Percentiles rank a stretch among this genome's conserved stretches.
These are phyloP conservation scores for Fusarium sp. DNA, from an alignment of 2,329 filamentous ascomycete species.

Conservation along the genomic window DNA sequence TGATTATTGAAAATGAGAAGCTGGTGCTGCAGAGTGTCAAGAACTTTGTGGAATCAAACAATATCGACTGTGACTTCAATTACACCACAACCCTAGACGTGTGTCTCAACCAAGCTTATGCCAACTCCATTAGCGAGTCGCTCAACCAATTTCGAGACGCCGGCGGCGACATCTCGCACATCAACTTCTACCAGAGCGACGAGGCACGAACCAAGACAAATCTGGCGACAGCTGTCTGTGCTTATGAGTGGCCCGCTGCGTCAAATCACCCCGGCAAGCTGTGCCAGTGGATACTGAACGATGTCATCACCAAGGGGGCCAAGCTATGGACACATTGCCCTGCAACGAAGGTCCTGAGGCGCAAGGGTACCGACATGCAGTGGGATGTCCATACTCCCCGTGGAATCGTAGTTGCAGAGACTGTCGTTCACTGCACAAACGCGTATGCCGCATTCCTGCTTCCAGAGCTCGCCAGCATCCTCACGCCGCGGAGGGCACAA, in stretches of 20 bases:
- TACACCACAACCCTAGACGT: slow-evolving; percentile 64
- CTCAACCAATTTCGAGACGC: slow-evolving; percentile 29
- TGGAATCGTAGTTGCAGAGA: neutral
- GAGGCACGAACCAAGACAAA: slow-evolving; percentile 32
- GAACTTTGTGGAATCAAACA: slow-evolving; percentile 58
- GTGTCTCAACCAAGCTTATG: slow-evolving; percentile 64
- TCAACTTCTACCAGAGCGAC: slow-evolving; percentile 8
- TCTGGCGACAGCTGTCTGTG: slow-evolving; percentile 58
- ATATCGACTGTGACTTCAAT: slow-evolving; percentile 63
- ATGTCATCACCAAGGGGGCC: slow-evolving; percentile 56
- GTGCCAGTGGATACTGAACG: slow-evolving; percentile 62
- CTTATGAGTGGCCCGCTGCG: slow-evolving; percentile 67
- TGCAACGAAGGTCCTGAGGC: neutral
- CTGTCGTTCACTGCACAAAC: slow-evolving; percentile 13
- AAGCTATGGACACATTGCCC: slow-evolving; percentile 50
- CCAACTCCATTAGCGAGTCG: slow-evolving; percentile 57
- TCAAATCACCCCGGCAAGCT: slow-evolving; percentile 66
- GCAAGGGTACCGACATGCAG: neutral
- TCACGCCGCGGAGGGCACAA: slow-evolving; percentile 6
- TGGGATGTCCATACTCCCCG: neutral
- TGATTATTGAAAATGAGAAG: neutral
- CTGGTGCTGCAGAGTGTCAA: slow-evolving; percentile 45
- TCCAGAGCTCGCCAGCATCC: slow-evolving; percentile 4
- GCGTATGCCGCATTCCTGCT: slow-evolving; percentile 13
- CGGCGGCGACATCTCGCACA: slow-evolving; percentile 13